These are phyloP conservation scores for Brassica hybrid DNA, from an alignment of 441 rosid species.

Conservation along the genomic window DNA sequence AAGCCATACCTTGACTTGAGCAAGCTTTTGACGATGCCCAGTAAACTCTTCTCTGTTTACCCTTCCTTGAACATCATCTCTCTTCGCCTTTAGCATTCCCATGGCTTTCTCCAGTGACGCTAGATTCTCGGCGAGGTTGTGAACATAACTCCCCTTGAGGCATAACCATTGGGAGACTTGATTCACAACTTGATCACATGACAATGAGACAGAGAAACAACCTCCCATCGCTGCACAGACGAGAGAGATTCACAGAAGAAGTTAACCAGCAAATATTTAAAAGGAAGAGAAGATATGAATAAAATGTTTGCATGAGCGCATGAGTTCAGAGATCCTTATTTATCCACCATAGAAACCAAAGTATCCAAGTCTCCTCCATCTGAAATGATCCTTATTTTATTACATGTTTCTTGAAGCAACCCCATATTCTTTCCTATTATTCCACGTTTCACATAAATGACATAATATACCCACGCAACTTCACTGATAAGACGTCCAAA, in stretches of 20 bases:
- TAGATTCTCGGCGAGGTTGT: constrained; percentile 2
- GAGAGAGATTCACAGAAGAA: background rate
- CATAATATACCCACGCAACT: background rate
- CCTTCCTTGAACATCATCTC: constrained; percentile 11
- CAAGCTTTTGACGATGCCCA: background rate
- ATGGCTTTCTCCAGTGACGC: constrained; percentile 10
- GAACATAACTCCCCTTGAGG: constrained; percentile 5
- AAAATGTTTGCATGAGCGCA: background rate
- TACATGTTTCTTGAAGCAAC: background rate
- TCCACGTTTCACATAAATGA: background rate
- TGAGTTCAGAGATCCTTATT: background rate
- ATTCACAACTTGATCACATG: background rate
- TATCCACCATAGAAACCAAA: background rate
- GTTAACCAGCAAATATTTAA: background rate
- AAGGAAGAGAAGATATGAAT: background rate
- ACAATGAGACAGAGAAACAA: background rate
- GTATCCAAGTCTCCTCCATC: background rate
- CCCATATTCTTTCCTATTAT: background rate
- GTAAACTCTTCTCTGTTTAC: background rate
- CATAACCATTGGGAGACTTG: background rate
- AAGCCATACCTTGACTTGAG: constrained; percentile 7
- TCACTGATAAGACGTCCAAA: background rate
- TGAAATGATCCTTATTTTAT: background rate
- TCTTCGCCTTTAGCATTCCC: background rate
- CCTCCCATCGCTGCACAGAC: background rate